phyloP scores from a whole-genome alignment of 2,329 filamentous ascomycete genomes.

The Verticillium zaregamsianum region DNA sequence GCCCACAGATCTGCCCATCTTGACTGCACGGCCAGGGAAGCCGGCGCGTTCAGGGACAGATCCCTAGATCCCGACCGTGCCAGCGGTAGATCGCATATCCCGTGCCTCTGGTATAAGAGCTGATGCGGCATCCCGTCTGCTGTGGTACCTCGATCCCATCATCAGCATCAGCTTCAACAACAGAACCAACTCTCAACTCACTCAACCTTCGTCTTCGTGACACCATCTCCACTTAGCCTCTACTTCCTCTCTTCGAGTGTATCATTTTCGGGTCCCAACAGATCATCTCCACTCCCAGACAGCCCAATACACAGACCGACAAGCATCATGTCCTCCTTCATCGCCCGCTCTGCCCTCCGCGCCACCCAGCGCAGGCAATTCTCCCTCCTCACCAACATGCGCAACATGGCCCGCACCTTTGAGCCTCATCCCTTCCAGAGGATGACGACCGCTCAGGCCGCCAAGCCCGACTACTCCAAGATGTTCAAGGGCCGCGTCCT shows the following conservation, averaged over 20 bases:
- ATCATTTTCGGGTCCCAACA: background rate
- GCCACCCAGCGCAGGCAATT: constrained; percentile 24
- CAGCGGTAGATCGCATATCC: background rate
- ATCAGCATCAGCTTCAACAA: constrained; percentile 10
- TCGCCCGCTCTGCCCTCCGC: constrained; percentile 24
- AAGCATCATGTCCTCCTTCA: constrained; percentile 28
- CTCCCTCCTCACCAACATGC: constrained; percentile 29
- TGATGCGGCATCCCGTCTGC: constrained; percentile 7
- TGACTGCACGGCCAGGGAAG: constrained; percentile 3
- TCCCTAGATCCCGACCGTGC: background rate
- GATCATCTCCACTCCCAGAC: constrained; percentile 5
- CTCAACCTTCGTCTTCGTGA: constrained; percentile 5
- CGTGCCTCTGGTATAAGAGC: constrained; percentile 12
- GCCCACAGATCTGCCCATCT: constrained; percentile 13
- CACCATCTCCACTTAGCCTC: constrained; percentile 3
- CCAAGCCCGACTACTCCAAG: constrained; percentile 32
- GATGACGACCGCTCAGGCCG: constrained; percentile 20
- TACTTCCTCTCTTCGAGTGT: constrained; percentile 7
- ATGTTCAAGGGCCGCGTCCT: constrained; percentile 24
- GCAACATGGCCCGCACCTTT: constrained; percentile 28
- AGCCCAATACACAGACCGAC: background rate
- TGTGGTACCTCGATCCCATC: constrained; percentile 4
- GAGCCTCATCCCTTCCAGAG: constrained; percentile 34
- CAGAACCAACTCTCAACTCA: constrained; percentile 11
- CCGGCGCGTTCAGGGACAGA: constrained; percentile 1